phyloP scores from a whole-genome alignment of 192 early-diverging fungal species.

The Coemansia sp. region DNA sequence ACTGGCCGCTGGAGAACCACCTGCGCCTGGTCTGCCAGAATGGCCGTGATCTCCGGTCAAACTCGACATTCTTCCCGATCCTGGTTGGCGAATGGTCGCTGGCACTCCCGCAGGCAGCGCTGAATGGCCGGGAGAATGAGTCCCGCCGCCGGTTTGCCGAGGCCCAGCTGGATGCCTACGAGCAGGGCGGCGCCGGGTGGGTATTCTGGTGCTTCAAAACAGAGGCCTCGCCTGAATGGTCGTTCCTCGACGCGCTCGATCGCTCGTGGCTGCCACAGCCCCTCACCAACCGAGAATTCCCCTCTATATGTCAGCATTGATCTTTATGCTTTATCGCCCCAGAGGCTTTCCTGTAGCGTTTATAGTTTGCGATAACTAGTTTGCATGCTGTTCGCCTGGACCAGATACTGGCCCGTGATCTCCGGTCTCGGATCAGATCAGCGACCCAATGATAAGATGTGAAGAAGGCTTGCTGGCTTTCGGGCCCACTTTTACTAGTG shows the following conservation, averaged over 20 bases:
- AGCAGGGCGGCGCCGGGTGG: constrained; percentile 57
- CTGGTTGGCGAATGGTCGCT: constrained; percentile 73
- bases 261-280: constrained; percentile 61
- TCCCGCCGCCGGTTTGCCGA: constrained; percentile 54
- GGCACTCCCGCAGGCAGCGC: constrained; percentile 55
- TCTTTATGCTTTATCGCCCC: background rate
- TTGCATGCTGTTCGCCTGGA: no score
- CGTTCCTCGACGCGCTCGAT: constrained; percentile 59
- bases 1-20: constrained; percentile 33
- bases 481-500: no score
- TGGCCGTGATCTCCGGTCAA: constrained; percentile 30
- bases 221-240: constrained; percentile 65
- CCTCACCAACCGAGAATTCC: constrained; percentile 30
- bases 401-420: no score
- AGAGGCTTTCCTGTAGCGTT: no score
- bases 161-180: constrained; percentile 64
- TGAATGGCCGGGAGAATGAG: constrained; percentile 55
- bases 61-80: constrained; percentile 52
- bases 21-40: constrained; percentile 34
- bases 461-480: no score
- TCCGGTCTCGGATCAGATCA: no score
- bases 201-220: constrained; percentile 73
- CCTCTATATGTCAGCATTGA: constrained; percentile 1
- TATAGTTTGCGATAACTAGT: no score
- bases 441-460: no score